Evolutionary conservation across 139 green algal genomes (phyloP).

Genomic region (Spirogloea muscicola): DNA sequence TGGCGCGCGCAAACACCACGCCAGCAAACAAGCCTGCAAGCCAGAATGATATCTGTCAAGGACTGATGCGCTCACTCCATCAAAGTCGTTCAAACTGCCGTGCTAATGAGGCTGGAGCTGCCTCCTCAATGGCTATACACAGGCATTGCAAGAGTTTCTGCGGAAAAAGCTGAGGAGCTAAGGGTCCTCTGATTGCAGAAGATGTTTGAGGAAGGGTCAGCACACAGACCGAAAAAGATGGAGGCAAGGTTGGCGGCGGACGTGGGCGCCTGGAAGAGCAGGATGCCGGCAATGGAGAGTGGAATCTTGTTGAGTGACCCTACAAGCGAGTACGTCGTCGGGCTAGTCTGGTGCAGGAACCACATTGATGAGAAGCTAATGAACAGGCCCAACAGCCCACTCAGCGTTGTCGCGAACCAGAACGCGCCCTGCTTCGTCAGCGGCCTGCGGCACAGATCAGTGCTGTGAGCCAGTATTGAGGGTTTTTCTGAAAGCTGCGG

Average conservation of each 20-base stretch:
- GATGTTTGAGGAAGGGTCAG: neutral
- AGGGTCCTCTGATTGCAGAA: neutral
- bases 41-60: neutral
- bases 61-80: neutral
- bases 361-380: constrained; percentile 84
- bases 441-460: too few species aligned
- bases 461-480: too few species aligned
- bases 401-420: constrained; percentile 26
- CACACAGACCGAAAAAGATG: constrained; percentile 67
- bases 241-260: constrained; percentile 69
- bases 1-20: constrained; percentile 5
- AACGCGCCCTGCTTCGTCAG: constrained; percentile 4
- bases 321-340: constrained; percentile 84
- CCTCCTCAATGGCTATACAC: too few species aligned
- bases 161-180: too few species aligned
- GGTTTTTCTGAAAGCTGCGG: too few species aligned
- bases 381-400: constrained; percentile 59
- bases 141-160: too few species aligned
- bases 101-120: too few species aligned
- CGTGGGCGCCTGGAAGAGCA: constrained; percentile 71
- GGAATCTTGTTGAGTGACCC: constrained; percentile 91
- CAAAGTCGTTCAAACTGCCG: too few species aligned
- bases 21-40: neutral
- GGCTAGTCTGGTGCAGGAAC: constrained; percentile 86
- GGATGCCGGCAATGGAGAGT: constrained; percentile 75